Evolutionary conservation across 805 yeast species (phyloP).

Genomic region (Priceomyces carsonii): DNA sequence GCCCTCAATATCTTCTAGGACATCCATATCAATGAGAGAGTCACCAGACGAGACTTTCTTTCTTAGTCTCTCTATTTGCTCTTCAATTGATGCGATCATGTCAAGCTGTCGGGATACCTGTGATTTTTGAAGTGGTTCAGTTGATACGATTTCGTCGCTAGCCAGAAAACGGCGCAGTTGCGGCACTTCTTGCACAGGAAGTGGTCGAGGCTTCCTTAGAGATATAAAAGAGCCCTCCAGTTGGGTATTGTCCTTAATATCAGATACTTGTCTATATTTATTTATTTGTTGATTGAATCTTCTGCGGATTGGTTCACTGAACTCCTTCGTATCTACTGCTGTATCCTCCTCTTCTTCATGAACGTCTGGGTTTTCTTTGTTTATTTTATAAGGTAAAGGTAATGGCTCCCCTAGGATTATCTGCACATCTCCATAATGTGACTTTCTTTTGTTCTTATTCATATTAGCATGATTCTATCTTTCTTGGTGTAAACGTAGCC

Average conservation of each 20-base stretch:
- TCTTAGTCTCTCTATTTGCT: too few relatives aligned
- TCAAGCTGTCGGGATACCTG: too few relatives aligned
- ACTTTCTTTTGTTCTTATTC: constrained; percentile 8
- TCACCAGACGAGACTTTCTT: too few relatives aligned
- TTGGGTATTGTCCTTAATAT: constrained; percentile 2
- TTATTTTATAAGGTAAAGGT: constrained; percentile 33
- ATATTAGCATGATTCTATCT: constrained; percentile 9
- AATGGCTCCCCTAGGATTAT: constrained; percentile 34
- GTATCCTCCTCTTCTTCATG: constrained; percentile 11
- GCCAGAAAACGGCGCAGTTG: too few relatives aligned
- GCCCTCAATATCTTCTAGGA: too few relatives aligned
- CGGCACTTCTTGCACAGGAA: background rate
- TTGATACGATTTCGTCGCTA: too few relatives aligned
- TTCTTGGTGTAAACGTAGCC: constrained; percentile 1
- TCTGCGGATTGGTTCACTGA: constrained; percentile 9
- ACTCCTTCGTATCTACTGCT: constrained; percentile 10
- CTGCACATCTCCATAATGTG: constrained; percentile 8
- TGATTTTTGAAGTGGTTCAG: too few relatives aligned
- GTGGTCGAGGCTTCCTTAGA: background rate
- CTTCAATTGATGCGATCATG: too few relatives aligned
- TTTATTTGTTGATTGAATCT: constrained; percentile 3
- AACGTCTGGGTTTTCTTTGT: constrained; percentile 1
- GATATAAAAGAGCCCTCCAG: background rate
- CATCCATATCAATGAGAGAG: too few relatives aligned
- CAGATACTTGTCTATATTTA: constrained; percentile 1